Conservation (phyloP, 345 rosid genomes). For the Lumnitzera littorea region DNA sequence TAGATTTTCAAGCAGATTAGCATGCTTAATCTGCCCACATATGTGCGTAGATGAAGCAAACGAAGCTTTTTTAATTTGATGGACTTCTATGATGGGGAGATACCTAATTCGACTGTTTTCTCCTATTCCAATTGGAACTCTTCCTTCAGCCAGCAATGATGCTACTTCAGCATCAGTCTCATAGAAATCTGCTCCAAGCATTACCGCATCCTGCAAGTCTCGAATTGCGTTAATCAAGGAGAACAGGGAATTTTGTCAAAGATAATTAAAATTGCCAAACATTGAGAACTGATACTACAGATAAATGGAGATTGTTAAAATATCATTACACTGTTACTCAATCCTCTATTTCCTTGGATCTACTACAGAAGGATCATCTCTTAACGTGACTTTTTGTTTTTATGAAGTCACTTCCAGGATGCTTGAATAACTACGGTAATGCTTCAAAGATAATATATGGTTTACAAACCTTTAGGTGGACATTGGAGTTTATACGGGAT, state of each 20-base stretch:
- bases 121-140: conserved; percentile 74
- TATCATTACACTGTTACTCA: too few species aligned
- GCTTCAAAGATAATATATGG: not conserved
- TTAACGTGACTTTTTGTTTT: too few species aligned
- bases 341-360: too few species aligned
- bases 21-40: not conserved
- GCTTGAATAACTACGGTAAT: not conserved
- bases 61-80: too few species aligned
- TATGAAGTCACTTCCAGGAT: too few species aligned
- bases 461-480: conserved; percentile 63
- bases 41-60: not conserved
- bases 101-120: conserved; percentile 27
- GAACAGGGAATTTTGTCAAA: too few species aligned
- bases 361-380: not conserved
- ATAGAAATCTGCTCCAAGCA: conserved; percentile 91
- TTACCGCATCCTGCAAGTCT: conserved; percentile 63
- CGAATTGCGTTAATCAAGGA: not conserved
- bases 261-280: too few species aligned
- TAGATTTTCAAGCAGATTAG: not conserved
- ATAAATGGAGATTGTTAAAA: too few species aligned
- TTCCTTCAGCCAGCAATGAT: conserved; percentile 56
- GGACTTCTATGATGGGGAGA: too few species aligned
- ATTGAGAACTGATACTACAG: too few species aligned
- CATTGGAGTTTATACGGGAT: conserved; percentile 70
- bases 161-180: conserved; percentile 74